These are phyloP conservation scores for Galium porrigens DNA, from an alignment of 305 asterid genomes.

Conservation along the genomic window DNA sequence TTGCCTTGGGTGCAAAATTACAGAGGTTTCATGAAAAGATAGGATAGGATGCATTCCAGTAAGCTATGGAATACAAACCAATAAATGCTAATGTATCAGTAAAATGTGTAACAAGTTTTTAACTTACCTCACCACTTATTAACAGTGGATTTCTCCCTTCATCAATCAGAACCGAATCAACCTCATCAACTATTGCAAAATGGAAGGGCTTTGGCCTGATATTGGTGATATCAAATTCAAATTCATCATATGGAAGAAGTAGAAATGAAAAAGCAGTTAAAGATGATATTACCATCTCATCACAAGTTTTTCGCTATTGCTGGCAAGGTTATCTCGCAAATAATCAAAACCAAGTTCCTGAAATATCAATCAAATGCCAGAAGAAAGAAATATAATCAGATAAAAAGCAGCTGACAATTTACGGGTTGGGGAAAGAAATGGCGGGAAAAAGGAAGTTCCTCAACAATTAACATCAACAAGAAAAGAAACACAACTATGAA, in stretches of 20 bases:
- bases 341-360: constrained; percentile 99
- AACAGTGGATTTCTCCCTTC: constrained; percentile 95
- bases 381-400: constrained; percentile 5
- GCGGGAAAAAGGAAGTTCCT: constrained; percentile 6
- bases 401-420: constrained; percentile 9
- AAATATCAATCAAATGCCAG: not conserved
- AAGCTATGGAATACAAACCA: not conserved
- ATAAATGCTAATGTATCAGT: not conserved
- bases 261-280: constrained; percentile 12
- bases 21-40: constrained; percentile 14
- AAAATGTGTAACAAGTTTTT: constrained; percentile 4
- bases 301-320: constrained; percentile 64
- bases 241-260: constrained; percentile 10
- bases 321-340: constrained; percentile 81
- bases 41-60: not conserved
- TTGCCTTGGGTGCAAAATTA: constrained; percentile 41
- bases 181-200: constrained; percentile 96
- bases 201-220: constrained; percentile 97
- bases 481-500: not conserved
- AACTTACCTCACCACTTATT: constrained; percentile 85
- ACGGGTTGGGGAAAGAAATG: not conserved
- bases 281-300: constrained; percentile 69
- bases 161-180: constrained; percentile 92
- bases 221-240: constrained; percentile 14
- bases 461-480: constrained; percentile 4